phyloP scores from a whole-genome alignment of 2,329 filamentous ascomycete species.

The Xylaria sp. region DNA sequence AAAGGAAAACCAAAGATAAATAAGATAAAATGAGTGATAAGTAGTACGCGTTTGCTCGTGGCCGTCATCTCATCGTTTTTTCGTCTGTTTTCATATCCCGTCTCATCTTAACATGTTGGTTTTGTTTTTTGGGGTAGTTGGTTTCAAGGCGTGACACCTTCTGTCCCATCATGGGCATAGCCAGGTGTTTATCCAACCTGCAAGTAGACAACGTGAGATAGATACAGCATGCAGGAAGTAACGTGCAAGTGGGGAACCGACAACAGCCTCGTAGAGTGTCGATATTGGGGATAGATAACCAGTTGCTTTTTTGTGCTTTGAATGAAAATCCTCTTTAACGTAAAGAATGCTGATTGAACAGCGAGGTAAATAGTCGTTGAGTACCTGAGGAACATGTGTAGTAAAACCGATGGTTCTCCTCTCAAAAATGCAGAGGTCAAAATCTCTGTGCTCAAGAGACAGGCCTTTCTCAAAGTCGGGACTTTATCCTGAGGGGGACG shows the following conservation, averaged over 20 bases:
- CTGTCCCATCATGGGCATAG: neutral
- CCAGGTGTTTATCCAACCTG: neutral
- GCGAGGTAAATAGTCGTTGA: neutral
- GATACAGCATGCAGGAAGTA: neutral
- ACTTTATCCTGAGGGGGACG: neutral
- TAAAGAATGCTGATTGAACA: too few relatives aligned
- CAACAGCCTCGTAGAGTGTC: neutral
- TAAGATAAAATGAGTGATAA: neutral
- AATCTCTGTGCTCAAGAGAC: neutral
- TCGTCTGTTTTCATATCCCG: slow-evolving; percentile 15
- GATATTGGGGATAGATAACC: neutral
- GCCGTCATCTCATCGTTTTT: slow-evolving; percentile 15
- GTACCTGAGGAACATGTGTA: neutral
- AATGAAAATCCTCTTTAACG: neutral
- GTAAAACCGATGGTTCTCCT: neutral
- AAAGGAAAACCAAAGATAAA: neutral
- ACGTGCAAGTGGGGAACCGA: neutral
- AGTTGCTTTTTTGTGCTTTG: neutral
- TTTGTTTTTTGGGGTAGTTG: neutral
- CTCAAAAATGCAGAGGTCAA: neutral
- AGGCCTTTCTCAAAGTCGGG: neutral
- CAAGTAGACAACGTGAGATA: neutral
- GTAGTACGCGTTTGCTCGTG: slow-evolving; percentile 28
- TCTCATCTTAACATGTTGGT: neutral
- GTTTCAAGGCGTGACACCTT: neutral